A percentile compares a stretch with the other conserved stretches of the same genome.
phyloP scores from a whole-genome alignment of 1,139 yeast genomes.

The Yamadazyma kanchanaburiensis region DNA sequence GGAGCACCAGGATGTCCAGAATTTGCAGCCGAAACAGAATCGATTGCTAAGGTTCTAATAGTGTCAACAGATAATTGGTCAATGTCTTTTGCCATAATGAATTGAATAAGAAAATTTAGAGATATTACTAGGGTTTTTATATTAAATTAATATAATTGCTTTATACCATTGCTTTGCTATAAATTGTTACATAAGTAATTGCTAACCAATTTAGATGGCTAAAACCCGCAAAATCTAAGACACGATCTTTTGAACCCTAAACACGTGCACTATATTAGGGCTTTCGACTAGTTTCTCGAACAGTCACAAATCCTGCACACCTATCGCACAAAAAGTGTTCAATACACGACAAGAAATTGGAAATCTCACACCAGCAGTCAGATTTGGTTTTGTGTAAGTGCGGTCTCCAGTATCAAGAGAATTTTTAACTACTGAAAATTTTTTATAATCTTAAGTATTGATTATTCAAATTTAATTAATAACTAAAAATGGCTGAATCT shows the following conservation, averaged over 20 bases:
- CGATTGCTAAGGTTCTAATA: conserved; percentile 85
- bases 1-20: conserved; percentile 40
- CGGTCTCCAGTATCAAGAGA: conserved; percentile 7
- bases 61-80: conserved; percentile 80
- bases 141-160: too few species aligned
- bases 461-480: conserved; percentile 11
- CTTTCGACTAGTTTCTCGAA: background rate
- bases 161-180: too few species aligned
- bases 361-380: conserved; percentile 5
- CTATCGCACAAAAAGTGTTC: too few species aligned
- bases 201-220: too few species aligned
- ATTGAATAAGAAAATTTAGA: conserved; percentile 1
- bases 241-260: too few species aligned
- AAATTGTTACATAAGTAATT: too few species aligned
- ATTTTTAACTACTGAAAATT: conserved; percentile 13
- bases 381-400: conserved; percentile 6
- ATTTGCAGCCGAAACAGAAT: conserved; percentile 76
- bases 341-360: too few species aligned
- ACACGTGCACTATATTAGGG: conserved; percentile 8
- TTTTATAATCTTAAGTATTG: conserved; percentile 13
- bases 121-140: too few species aligned
- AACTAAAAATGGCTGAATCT: conserved; percentile 79
- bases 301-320: conserved; percentile 4
- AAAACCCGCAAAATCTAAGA: too few species aligned
- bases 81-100: conserved; percentile 27